Evolutionary conservation across 179 eudicot species (phyloP), one percentile per base, ranked within the genome.

Genomic region (Vitellaria paradoxa): DNA sequence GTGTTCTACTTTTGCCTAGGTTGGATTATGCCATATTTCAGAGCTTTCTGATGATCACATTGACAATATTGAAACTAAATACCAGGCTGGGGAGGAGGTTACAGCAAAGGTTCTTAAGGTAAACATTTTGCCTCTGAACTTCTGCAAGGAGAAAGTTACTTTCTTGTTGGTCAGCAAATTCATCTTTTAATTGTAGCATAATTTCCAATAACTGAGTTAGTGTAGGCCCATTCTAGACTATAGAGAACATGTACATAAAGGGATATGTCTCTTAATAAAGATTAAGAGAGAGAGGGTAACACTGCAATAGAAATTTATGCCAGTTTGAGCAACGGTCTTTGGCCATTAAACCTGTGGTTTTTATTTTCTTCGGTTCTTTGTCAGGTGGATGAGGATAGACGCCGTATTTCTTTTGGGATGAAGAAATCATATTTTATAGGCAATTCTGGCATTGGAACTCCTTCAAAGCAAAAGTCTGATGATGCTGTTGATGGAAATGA

Each of bases 1-100:
- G 77, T 59, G 42, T 11, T 59, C 47, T 62, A 30, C 37, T 21
- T 61, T 76, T 77, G 18, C 76, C 52, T 76, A 90, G 93, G 90
- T 83, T 79, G 99, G 97, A 67, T 79, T 95, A 68, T 95, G 99
- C 81, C 99, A 95, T 74, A 77, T 95, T 40, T 95, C 97, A 21
- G 93, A 95, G 92, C 84, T 95, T 85, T 86, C 99, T 68, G 95
- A 93, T 82, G 93, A 91, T 70, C 90, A 78, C 74, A 70, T 81
- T 79, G 94, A 87, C 47, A 69, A 82, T 75, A 77, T 89, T 73
- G 94, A 88, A 75, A 65, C 84, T 60, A 87, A 82, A 80, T 93
- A 88, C 79, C 86, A 73, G 82, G 84, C 89, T 24, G 97, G 97
- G 60, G 93, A 90, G 70, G 85, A 83, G 82, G 95, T 95, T 49